phyloP scores from a whole-genome alignment of 108 stramenopile genomes.

The Seminavis robusta region DNA sequence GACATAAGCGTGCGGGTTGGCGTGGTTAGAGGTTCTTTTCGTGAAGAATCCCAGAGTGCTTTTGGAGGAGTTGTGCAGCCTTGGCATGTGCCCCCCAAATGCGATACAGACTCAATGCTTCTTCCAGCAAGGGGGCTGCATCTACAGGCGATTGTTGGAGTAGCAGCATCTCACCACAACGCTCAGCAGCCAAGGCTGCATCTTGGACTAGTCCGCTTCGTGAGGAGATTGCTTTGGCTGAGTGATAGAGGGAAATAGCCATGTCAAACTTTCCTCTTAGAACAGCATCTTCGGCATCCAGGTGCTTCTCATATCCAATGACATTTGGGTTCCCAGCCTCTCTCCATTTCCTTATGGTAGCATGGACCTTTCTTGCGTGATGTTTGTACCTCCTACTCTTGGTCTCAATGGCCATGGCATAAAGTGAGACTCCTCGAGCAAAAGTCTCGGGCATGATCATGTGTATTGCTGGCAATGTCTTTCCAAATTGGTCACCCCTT shows the following conservation, averaged over 20 bases:
- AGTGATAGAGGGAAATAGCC: not conserved
- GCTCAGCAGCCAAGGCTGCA: not conserved
- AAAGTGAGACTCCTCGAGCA: not conserved
- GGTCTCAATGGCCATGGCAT: not conserved
- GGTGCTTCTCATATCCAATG: not conserved
- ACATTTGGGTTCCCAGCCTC: constrained; percentile 1
- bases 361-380: not conserved
- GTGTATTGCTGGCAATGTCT: too few relatives aligned
- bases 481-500: too few relatives aligned
- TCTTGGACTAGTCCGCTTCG: not conserved
- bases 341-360: not conserved
- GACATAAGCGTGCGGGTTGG: too few relatives aligned
- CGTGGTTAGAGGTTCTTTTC: too few relatives aligned
- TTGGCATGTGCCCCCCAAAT: too few relatives aligned
- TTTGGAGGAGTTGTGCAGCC: too few relatives aligned
- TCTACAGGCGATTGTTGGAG: too few relatives aligned
- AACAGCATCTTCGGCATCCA: not conserved
- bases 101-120: too few relatives aligned
- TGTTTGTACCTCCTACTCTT: not conserved
- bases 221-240: not conserved
- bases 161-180: not conserved
- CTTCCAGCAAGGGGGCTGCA: too few relatives aligned
- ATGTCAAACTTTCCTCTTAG: not conserved
- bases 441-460: not conserved
- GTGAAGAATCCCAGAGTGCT: too few relatives aligned